Conservation (phyloP, 2,329 filamentous ascomycete genomes). For the Lachnellula subtilissima region DNA sequence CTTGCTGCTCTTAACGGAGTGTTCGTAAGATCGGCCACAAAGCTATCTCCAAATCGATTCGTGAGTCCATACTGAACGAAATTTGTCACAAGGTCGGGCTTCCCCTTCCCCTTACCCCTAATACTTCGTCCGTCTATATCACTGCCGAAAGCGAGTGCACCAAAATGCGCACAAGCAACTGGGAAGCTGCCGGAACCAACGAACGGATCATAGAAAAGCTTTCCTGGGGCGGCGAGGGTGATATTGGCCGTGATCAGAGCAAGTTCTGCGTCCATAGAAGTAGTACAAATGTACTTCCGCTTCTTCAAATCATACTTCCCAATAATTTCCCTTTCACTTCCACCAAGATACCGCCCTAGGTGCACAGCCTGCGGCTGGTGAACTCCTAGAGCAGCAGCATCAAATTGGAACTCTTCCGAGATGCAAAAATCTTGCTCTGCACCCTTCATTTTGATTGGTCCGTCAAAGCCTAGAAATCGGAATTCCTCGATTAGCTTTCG, state of each 20-base stretch:
- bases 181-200: conserved; percentile 93
- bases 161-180: conserved; percentile 85
- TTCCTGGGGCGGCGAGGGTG: conserved; percentile 74
- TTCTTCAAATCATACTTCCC: conserved; percentile 87
- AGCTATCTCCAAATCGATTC: conserved; percentile 66
- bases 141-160: conserved; percentile 75
- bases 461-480: conserved; percentile 69
- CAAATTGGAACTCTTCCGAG: conserved; percentile 72
- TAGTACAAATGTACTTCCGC: conserved; percentile 87
- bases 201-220: conserved; percentile 90
- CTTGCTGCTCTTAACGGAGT: conserved; percentile 59
- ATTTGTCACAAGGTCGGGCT: conserved; percentile 57
- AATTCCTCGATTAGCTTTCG: conserved; percentile 78
- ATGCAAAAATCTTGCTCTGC: conserved; percentile 73
- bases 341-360: conserved; percentile 67
- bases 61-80: conserved; percentile 77
- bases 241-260: conserved; percentile 90
- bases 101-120: conserved; percentile 56
- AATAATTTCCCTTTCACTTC: conserved; percentile 62
- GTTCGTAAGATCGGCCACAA: conserved; percentile 84
- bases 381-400: conserved; percentile 42
- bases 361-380: conserved; percentile 58
- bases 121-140: conserved; percentile 93
- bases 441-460: conserved; percentile 70
- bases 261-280: conserved; percentile 94